Base-by-base conservation (phyloP, 1,284 basidiomycete genomes). In the Microbotryum scabiosae region DNA sequence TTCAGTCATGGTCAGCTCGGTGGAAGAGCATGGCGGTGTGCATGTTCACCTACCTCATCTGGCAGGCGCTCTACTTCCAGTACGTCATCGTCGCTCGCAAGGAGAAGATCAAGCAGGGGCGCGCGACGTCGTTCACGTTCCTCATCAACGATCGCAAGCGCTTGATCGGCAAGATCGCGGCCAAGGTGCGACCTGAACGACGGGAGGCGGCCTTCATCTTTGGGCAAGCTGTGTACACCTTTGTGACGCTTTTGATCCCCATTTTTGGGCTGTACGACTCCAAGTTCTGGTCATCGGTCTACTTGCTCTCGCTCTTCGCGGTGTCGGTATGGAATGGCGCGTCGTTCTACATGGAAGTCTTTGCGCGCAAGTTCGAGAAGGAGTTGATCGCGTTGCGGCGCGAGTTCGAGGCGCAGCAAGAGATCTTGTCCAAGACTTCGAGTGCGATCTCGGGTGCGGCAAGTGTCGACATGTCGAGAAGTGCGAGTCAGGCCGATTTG, bases 101-200 rank as follows among this genome's bases (percentile, higher is more conserved):
- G 32, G 70, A 71, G 44, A 72, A 73, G 67, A 74, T 74, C 52
- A 69, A 70, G 56, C 64, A 71, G 51, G 72, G 72, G 5, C 55
- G 73, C 20, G 66, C 71, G 12, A 74, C 73, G 25, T 65, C 61
- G 30, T 74, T 74, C 59, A 74, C 72, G 5, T 74, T 61, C 56
- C 60, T 73, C 45, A 54, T 73, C 36, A 72, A 70, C 54, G 69
- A 72, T 51, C 70, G 69, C 63, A 65, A 69, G 47, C 59, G 68
- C 23, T 45, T 69, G 23, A 67, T 70, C 18, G 69, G 67, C 25
- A 63, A 66, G 56, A 72, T 70, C n/a, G 63, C 69, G 12, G 61
- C 61, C 3, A 65, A 67, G 54, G 64, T 72, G 2, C 68, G 69
- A 20, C 62, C 58, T 2, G 45, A 57, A 4, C 56, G 57, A 36